Percentiles rank a stretch among this genome's conserved stretches.
Evolutionary conservation across 441 rosid species (phyloP).

Genomic region (Erodium trifolium): DNA sequence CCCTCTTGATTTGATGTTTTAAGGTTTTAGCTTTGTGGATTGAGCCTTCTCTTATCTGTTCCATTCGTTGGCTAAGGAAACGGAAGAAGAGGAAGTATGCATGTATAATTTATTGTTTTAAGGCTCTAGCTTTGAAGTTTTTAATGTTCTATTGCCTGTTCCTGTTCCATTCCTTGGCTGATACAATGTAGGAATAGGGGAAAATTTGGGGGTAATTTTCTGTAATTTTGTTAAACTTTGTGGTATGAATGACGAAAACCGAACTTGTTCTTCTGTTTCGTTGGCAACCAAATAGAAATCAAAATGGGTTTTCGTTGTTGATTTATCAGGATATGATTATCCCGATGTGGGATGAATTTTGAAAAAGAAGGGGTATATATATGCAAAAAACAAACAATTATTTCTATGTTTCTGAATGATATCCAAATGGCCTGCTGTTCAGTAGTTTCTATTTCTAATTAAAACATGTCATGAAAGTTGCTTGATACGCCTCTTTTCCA

Average conservation of each 20-base stretch:
- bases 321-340: neutral
- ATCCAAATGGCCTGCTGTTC: neutral
- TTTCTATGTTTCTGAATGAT: neutral
- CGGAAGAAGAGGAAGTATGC: neutral
- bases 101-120: neutral
- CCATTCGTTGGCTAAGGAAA: neutral
- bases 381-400: too few relatives aligned
- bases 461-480: neutral
- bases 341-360: too few relatives aligned
- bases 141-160: neutral
- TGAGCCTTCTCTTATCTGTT: neutral
- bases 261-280: neutral
- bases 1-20: neutral
- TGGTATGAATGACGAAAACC: neutral
- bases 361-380: too few relatives aligned
- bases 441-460: neutral
- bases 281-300: neutral
- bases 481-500: neutral
- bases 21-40: neutral
- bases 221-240: neutral
- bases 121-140: neutral
- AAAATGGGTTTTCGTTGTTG: neutral
- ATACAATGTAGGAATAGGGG: too few relatives aligned
- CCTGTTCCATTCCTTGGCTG: too few relatives aligned
- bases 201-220: neutral